These are phyloP conservation scores for Colletotrichum simmondsii DNA, from an alignment of 2,329 filamentous ascomycete species.

Conservation along the genomic window DNA sequence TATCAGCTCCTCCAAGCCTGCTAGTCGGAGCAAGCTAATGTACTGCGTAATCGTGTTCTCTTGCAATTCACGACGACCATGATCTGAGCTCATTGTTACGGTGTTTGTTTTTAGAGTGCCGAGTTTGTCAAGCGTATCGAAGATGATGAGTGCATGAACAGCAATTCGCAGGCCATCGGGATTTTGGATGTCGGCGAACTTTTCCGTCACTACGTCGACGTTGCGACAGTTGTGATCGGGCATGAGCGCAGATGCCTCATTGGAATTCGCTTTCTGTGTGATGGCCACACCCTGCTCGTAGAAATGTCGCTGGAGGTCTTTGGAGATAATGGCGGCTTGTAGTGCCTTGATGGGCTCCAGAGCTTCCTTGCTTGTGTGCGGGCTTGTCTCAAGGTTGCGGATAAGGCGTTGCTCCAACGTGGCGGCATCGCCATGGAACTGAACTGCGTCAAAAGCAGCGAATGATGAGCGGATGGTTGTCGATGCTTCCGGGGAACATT, in stretches of 20 bases:
- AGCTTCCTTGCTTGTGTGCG: conserved; percentile 67
- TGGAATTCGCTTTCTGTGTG: conserved; percentile 52
- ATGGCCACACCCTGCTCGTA: conserved; percentile 68
- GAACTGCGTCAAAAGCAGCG: conserved; percentile 71
- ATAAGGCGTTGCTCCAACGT: conserved; percentile 69
- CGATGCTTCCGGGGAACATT: conserved; percentile 63
- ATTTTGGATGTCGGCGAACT: conserved; percentile 66
- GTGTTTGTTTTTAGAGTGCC: conserved; percentile 45
- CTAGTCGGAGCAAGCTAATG: conserved; percentile 80
- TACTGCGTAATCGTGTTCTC: conserved; percentile 86
- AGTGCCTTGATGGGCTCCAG: conserved; percentile 77
- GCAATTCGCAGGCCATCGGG: conserved; percentile 75
- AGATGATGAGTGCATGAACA: conserved; percentile 73
- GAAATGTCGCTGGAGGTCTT: conserved; percentile 67
- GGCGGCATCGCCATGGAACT: conserved; percentile 67
- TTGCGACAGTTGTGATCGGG: conserved; percentile 35
- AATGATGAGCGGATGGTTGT: conserved; percentile 68
- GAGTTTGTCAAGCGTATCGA: conserved; percentile 74
- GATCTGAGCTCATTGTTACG: conserved; percentile 48
- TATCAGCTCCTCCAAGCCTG: conserved; percentile 80
- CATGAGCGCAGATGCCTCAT: conserved; percentile 45
- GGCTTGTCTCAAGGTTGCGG: conserved; percentile 66
- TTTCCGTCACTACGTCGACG: conserved; percentile 51
- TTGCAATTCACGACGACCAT: conserved; percentile 59
- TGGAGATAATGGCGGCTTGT: conserved; percentile 79